Base-by-base conservation (phyloP, 345 rosid genomes). In the Noccaea bulbosa region DNA sequence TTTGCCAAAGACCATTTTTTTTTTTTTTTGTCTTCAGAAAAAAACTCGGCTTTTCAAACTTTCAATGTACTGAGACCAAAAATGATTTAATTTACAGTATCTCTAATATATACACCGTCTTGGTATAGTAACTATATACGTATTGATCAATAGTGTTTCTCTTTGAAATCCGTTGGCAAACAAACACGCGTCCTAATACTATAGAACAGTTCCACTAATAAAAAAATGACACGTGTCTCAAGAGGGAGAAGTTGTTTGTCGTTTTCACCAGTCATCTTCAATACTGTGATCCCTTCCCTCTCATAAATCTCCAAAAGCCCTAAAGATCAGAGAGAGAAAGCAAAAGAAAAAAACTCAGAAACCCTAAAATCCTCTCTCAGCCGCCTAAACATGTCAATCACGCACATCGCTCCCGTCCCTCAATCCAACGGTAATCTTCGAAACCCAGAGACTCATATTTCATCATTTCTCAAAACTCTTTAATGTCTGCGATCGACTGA, bases 281-380 rank as follows among this genome's bases (percentile, higher is more conserved):
- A 48, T 5, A 48, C 32, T 8, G 30, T 15, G 20, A 17, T 17
- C 20, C 22, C 11, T 14, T 40, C 14, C 6, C 46, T 11, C 46
- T 32, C 33, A 49, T 49, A 49, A 49, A 49, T 11, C 54, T 22
- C 32, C 49, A 45, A 14, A 45, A 45, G 14, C 47, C 47, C 47
- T 43, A 14, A 45, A 14, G 49, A 6, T 16, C 17, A 39, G 49
- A 45, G 49, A 6, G 49, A 45, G 10, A n/a, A 4, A 45, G 32
- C 22, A 32, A 10, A 8, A 22, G 8, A 17, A 1, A 49, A 7
- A 22, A 12, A 48, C 55, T 24, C 55, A 22, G 32, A 50, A 44
- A 50, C 54, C 54, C 33, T 22, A 49, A 22, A 8, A 8, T 0
- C n/a, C 12, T 49, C 7, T 5, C 27, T 47, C 27, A 16, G 54